These are phyloP conservation scores for Boletus holoroseus DNA, from an alignment of 1,284 basidiomycete genomes.

Conservation along the genomic window DNA sequence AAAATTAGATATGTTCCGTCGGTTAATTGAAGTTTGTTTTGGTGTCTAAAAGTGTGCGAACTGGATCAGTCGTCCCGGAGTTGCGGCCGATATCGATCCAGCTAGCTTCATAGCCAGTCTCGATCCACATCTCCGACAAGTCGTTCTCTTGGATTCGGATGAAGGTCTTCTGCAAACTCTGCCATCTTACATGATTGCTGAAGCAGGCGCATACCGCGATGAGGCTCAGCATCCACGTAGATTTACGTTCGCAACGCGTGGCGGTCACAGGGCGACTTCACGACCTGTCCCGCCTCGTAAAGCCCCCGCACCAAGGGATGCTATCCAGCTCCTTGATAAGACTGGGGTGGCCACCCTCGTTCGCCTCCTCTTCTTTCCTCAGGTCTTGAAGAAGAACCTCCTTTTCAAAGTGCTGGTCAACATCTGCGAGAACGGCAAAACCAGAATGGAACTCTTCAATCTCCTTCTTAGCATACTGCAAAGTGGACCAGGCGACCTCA, in stretches of 20 bases:
- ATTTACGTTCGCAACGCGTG: constrained; percentile 34
- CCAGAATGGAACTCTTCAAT: constrained; percentile 89
- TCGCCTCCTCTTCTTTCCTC: constrained; percentile 94
- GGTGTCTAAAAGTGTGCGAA: too few relatives aligned
- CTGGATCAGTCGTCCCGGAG: too few relatives aligned
- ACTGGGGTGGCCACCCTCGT: constrained; percentile 85
- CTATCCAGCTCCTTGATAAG: constrained; percentile 93
- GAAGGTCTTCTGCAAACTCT: constrained; percentile 77
- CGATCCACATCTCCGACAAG: constrained; percentile 79
- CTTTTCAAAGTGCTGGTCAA: constrained; percentile 92
- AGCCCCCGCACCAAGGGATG: constrained; percentile 63
- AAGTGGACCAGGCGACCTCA: constrained; percentile 90
- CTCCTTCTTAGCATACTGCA: constrained; percentile 88
- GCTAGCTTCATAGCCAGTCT: constrained; percentile 85
- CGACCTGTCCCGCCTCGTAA: constrained; percentile 44
- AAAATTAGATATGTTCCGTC: too few relatives aligned
- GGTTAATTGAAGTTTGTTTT: too few relatives aligned
- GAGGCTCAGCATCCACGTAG: constrained; percentile 38
- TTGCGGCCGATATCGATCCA: constrained; percentile 72
- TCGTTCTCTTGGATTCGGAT: constrained; percentile 82
- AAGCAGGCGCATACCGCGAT: constrained; percentile 67
- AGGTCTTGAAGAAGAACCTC: constrained; percentile 79
- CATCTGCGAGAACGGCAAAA: constrained; percentile 92
- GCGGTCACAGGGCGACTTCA: constrained; percentile 33
- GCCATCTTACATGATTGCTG: constrained; percentile 79